Base-by-base conservation (phyloP, 2,329 filamentous ascomycete species). In the Podosphaera fusca region DNA sequence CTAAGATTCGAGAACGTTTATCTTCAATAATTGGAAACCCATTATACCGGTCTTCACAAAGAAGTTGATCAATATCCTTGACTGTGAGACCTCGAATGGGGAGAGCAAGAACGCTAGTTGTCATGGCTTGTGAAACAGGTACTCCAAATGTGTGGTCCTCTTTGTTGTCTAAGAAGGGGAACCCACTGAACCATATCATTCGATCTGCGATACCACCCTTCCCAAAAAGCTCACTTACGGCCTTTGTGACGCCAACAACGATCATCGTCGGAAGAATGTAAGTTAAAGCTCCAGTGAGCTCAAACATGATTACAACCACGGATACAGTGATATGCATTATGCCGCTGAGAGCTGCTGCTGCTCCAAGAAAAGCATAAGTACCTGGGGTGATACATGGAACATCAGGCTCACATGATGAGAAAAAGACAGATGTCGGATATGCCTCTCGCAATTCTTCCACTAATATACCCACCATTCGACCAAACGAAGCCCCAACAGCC, bases 211-310 rank as follows among this genome's bases (percentile, higher is more conserved):
- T 96, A 52, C 92, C 92, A 35, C 90, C 92, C 67, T 90, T 94
- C n/a, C 88, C 87, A 66, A 94, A 92, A 10, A 88, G 75, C 62
- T 94, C 87, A 60, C 85, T 82, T 52, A 98, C 86, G 12, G 86
- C 86, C 73, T 98, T 98, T 45, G 90, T 96, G 36, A 95, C 85
- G 54, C 92, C 92, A 2, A 96, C 92, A 0, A 96, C 92, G 63
- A 98, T 95, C 92, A 98, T 98, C 12, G 90, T 96, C 0, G 92
- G 92, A 34, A 98, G 73, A 61, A 98, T 96, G 67, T 98, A 98
- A 1, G 89, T 95, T 59, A 96, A 73, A 5, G 92, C 92, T n/a
- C 92, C 92, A 0, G 92, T 98, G 54, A 98, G 77, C 70, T 98
- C 92, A 66, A 96, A 96, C 92, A 98, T 96, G 69, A 98, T 98